Conservation (phyloP, 2,329 filamentous ascomycete species). For the Parascedosporium putredinis region DNA sequence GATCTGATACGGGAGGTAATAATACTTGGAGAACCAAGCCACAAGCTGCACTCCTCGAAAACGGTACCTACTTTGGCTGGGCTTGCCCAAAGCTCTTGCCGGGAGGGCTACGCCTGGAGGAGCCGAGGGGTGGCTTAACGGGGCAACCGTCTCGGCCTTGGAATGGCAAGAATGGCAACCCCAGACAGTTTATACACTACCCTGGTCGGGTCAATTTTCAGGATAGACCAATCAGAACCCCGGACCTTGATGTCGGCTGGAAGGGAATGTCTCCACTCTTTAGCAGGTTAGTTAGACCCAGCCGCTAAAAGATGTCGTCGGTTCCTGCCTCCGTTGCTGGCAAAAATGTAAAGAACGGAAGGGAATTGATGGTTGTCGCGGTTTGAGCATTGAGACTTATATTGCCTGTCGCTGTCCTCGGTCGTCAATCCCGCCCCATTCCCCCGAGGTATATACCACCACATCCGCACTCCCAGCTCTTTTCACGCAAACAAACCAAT, state of each 20-base stretch:
- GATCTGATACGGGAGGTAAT: neutral
- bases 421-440: neutral
- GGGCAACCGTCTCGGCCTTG: neutral
- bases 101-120: too few species aligned
- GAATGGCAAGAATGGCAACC: neutral
- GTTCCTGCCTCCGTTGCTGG: neutral
- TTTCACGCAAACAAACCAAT: neutral
- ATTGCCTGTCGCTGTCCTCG: slow-evolving; percentile 1
- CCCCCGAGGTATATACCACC: neutral
- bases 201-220: neutral
- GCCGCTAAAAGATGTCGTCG: neutral
- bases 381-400: slow-evolving; percentile 3
- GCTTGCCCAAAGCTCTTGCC: too few species aligned
- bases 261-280: slow-evolving; percentile 1
- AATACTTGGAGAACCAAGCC: too few species aligned
- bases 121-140: too few species aligned
- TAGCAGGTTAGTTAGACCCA: neutral
- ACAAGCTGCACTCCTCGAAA: too few species aligned
- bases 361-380: neutral
- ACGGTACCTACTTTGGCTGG: too few species aligned
- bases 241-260: neutral
- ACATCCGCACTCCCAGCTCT: neutral
- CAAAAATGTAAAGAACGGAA: neutral
- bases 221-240: neutral
- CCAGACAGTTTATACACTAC: neutral